Base-by-base conservation (phyloP, 2,329 filamentous ascomycete genomes). In the Fusarium sp. region DNA sequence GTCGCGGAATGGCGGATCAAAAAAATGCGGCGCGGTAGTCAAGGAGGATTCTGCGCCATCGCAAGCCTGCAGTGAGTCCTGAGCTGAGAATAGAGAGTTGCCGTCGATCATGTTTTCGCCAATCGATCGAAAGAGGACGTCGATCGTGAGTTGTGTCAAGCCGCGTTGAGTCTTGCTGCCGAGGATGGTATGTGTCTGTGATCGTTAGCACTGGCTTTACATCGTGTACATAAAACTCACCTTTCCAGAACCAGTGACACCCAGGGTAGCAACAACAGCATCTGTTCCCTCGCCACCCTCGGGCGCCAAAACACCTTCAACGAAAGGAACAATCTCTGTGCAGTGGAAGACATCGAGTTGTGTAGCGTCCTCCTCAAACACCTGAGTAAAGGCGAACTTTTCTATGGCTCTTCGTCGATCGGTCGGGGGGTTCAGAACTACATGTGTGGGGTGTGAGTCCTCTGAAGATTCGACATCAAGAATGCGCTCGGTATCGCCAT, bases 221-320 rank as follows among this genome's bases (percentile, higher is more conserved):
- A 32, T 7, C 62, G 37, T 74, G 61, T 37, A 73, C 61, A 47
- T 17, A 33, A 55, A 44, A 60, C 74, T 48, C 73, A 97, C 95
- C 89, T 99, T 99, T 78, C 96, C 96, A 49, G 94, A 97, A 14
- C 96, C 96, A 9, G 95, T 97, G 43, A 97, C 94, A 17, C 96
- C 96, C 59, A 99, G 80, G 8, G 96, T 98, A 30, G 96, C 96
- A 54, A 99, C 83, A 56, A 98, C 82, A 11, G 93, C 94, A 84
- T 98, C 95, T 68, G 93, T 90, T 19, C 94, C 93, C 67, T 96
- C 91, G 50, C 90, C 87, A 33, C 90, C 90, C 44, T 87, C 83
- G 22, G 87, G 85, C 8, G 90, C 90, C 41, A 99, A 77, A 5
- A 97, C 94, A 20, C 93, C 93, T 73, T 95, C 90, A 8, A 97